Conservation (phyloP, 129 eudicot genomes). For the Tagetes erecta region DNA sequence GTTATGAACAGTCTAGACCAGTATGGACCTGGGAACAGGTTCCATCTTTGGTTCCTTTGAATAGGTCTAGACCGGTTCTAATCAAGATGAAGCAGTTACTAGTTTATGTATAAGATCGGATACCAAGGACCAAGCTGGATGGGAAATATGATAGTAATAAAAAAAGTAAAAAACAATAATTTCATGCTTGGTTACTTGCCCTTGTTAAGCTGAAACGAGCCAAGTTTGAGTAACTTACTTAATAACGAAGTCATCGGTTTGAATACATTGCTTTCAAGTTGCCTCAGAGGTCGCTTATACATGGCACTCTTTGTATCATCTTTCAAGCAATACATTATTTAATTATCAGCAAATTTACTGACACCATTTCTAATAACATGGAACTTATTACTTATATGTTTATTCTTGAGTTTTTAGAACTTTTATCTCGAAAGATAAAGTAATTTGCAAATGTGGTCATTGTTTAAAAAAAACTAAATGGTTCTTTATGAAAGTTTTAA, state of each 20-base stretch:
- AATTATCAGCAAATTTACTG: neutral
- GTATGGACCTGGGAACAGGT: neutral
- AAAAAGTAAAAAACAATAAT: too few relatives aligned
- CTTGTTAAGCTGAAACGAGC: too few relatives aligned
- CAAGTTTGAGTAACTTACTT: too few relatives aligned
- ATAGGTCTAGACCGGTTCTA: neutral
- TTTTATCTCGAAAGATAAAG: too few relatives aligned
- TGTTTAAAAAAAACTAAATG: too few relatives aligned
- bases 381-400: neutral
- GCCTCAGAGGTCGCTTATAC: slow-evolving; percentile 31
- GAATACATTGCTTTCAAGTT: slow-evolving; percentile 39
- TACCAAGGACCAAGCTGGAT: neutral
- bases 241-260: slow-evolving; percentile 10
- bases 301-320: slow-evolving; percentile 24
- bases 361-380: neutral
- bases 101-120: slow-evolving; percentile 8
- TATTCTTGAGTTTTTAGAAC: neutral
- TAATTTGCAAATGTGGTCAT: too few relatives aligned
- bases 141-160: neutral
- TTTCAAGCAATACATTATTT: slow-evolving; percentile 10
- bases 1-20: neutral
- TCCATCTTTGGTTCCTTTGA: neutral
- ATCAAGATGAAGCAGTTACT: neutral
- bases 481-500: too few relatives aligned
- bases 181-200: too few relatives aligned